Evolutionary conservation across 140 eudicot genomes (phyloP).

Genomic region (Ambrosia hybrid): DNA sequence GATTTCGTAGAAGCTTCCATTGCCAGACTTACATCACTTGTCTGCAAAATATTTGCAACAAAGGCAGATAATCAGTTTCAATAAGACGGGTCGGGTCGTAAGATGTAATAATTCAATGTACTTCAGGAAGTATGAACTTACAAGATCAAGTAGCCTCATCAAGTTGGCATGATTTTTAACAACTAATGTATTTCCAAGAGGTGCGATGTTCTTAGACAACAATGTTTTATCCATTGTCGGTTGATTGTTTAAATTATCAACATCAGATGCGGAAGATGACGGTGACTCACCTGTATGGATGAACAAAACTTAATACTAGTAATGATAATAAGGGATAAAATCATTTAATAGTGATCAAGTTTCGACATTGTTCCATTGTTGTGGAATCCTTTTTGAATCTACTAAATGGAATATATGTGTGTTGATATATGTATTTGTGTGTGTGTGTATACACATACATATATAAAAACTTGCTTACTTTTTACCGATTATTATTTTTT

Average conservation of each 20-base stretch:
- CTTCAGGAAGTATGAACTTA: slow-evolving; percentile 38
- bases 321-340: too few species aligned
- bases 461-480: too few species aligned
- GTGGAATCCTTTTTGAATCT: too few species aligned
- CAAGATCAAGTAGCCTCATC: slow-evolving; percentile 65
- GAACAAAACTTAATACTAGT: not conserved
- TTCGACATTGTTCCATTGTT: too few species aligned
- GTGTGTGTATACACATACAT: too few species aligned
- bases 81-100: not conserved
- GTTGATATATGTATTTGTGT: too few species aligned
- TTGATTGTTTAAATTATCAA: slow-evolving; percentile 70
- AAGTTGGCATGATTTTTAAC: slow-evolving; percentile 52
- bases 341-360: too few species aligned
- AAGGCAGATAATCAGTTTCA: not conserved
- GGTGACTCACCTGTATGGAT: slow-evolving; percentile 70
- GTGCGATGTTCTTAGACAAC: slow-evolving; percentile 43
- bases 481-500: too few species aligned
- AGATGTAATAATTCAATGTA: not conserved
- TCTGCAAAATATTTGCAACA: slow-evolving; percentile 41
- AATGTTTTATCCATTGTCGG: slow-evolving; percentile 46
- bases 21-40: slow-evolving; percentile 57
- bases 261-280: slow-evolving; percentile 88
- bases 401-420: too few species aligned
- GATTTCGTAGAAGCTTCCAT: slow-evolving; percentile 80
- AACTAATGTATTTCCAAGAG: slow-evolving; percentile 42